Evolutionary conservation across 2,329 filamentous ascomycete species (phyloP), one percentile per base, ranked within the genome.

Genomic region (Diaporthe amygdali): DNA sequence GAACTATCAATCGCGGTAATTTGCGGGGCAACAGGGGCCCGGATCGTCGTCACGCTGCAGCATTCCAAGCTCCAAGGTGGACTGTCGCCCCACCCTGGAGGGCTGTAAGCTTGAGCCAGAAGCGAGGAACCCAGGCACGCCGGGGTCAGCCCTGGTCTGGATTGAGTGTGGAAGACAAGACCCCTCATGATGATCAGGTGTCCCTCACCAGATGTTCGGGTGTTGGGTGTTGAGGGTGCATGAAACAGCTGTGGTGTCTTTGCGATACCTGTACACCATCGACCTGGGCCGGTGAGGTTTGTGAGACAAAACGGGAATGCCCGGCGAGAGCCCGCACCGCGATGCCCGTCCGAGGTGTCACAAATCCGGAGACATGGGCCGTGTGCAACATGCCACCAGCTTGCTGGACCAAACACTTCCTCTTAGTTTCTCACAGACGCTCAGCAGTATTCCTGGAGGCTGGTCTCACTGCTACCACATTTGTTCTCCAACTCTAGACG

Each of bases 1-100:
- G 39, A 61, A 52, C 27, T 64, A 30, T 61, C 44, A 14, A 44
- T 54, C 37, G 61, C 44, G 68, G 61, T 39, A 67, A 66, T 52
- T 72, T 69, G 71, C 47, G 71, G 59, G 59, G 44, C 41, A n/a
- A 64, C 59, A 64, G 71, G 68, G 70, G 54, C 10, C 41, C 52
- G 30, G 59, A 32, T 61, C 54, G 37, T 30, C 63, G 71, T 72
- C 68, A 70, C 61, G 10, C 51, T 52, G 70, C 70, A 71, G 56
- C 54, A 54, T n/a, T 49, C 39, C 55, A 37, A 49, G 32, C 41
- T 66, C 59, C 6, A 51, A 51, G 52, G 54, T 52, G 64, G 47
- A 66, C 55, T 66, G 68, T 69, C 54, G 46, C 46, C 68, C 68
- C 68, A 69, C 68, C 55, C 46, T 41, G 55, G 25, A 66, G 46